Conservation (phyloP, 108 stramenopile genomes). For the Pseudonitzschia pungens region DNA sequence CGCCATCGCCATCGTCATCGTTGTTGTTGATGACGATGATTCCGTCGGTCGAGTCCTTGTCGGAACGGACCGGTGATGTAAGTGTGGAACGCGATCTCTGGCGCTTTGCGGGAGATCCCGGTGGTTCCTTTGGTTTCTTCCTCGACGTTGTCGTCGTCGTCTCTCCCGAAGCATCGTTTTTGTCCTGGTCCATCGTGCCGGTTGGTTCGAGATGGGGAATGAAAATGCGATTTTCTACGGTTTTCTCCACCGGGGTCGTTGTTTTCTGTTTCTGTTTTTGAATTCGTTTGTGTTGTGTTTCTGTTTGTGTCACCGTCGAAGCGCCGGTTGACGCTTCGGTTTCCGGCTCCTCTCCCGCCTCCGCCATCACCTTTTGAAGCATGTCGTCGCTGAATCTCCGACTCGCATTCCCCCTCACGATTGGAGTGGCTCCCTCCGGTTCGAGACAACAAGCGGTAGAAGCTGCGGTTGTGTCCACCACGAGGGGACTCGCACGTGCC, state of each 20-base stretch:
- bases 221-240: not conserved
- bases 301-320: no score
- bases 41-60: no score
- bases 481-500: not conserved
- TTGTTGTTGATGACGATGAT: not conserved
- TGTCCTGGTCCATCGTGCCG: not conserved
- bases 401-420: not conserved
- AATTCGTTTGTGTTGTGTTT: not conserved
- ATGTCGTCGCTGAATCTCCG: slow-evolving; percentile 3
- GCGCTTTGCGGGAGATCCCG: slow-evolving; percentile 2
- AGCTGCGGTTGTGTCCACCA: not conserved
- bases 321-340: not conserved
- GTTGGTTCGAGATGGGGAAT: not conserved
- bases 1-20: no score
- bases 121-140: slow-evolving; percentile 10
- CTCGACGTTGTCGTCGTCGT: not conserved
- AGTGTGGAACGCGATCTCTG: not conserved
- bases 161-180: not conserved
- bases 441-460: not conserved
- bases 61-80: no score
- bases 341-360: not conserved
- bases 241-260: not conserved
- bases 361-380: not conserved
- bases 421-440: slow-evolving; percentile 3
- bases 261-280: not conserved